Conservation (phyloP, 2,329 filamentous ascomycete species). For the Talaromyces sp. region DNA sequence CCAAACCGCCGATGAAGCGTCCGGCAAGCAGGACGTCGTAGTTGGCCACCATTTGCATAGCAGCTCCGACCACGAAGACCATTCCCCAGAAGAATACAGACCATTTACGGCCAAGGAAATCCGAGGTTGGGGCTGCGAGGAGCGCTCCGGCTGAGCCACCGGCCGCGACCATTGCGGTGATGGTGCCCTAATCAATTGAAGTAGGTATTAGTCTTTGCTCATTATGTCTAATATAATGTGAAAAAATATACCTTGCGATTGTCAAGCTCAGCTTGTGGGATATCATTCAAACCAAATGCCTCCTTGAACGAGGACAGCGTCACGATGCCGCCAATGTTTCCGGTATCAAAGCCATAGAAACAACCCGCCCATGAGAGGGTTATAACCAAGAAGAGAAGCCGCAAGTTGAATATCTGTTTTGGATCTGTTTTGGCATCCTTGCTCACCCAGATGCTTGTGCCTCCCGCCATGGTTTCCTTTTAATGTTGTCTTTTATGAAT, state of each 20-base stretch:
- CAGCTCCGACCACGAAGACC: constrained; percentile 29
- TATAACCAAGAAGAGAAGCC: constrained; percentile 27
- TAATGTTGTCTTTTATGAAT: not conserved
- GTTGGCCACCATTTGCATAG: constrained; percentile 33
- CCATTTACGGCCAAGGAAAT: constrained; percentile 33
- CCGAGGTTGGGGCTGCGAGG: constrained; percentile 32
- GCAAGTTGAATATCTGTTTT: constrained; percentile 33
- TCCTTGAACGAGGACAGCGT: constrained; percentile 32
- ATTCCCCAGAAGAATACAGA: constrained; percentile 27
- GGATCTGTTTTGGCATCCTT: constrained; percentile 34
- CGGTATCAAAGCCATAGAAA: constrained; percentile 37
- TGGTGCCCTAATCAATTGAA: constrained; percentile 12
- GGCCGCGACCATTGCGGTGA: constrained; percentile 24
- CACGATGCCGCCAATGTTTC: constrained; percentile 36
- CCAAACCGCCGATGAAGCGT: constrained; percentile 32
- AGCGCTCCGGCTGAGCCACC: constrained; percentile 35
- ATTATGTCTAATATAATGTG: not conserved
- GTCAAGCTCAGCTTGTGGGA: constrained; percentile 24
- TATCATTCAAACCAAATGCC: constrained; percentile 30
- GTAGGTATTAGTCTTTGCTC: not conserved
- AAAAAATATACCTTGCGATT: constrained; percentile 15
- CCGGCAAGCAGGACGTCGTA: constrained; percentile 34
- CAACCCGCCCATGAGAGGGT: constrained; percentile 35
- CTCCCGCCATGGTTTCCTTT: constrained; percentile 28
- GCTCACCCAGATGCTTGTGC: constrained; percentile 34